Conservation (phyloP, 1,284 basidiomycete genomes). For the Amylostereum areolatum region DNA sequence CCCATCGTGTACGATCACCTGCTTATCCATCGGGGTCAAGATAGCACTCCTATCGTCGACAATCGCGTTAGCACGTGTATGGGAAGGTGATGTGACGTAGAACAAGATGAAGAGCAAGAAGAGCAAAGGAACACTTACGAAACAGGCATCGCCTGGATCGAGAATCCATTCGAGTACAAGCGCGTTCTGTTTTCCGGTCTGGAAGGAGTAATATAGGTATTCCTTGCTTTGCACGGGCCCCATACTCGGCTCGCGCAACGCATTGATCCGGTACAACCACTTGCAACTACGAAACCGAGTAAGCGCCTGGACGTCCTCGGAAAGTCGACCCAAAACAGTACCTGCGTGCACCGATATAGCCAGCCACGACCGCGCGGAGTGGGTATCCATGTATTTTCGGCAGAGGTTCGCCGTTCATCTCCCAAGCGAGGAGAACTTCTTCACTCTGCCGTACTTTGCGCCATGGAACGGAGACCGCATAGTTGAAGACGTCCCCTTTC, state of each 20-base stretch:
- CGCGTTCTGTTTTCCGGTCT: constrained; percentile 49
- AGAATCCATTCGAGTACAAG: constrained; percentile 47
- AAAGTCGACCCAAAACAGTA: background rate
- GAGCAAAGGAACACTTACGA: constrained; percentile 30
- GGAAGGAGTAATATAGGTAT: constrained; percentile 39
- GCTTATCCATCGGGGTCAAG: constrained; percentile 37
- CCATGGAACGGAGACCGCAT: constrained; percentile 48
- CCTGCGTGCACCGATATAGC: constrained; percentile 49
- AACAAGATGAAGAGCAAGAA: background rate
- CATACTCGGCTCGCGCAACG: constrained; percentile 39
- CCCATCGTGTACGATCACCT: constrained; percentile 45
- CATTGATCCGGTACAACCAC: constrained; percentile 52
- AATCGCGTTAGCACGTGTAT: too few relatives aligned
- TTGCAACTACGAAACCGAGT: constrained; percentile 37
- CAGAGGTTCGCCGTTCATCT: constrained; percentile 52
- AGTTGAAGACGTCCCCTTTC: constrained; percentile 44
- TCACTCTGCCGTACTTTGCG: constrained; percentile 45
- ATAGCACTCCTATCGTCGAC: constrained; percentile 50
- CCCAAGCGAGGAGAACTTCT: constrained; percentile 52
- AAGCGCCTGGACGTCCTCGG: background rate
- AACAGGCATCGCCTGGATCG: constrained; percentile 52
- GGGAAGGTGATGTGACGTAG: background rate
- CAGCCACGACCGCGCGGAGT: constrained; percentile 45
- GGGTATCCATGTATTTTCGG: constrained; percentile 53
- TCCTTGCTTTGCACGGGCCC: constrained; percentile 50